Base-by-base conservation (phyloP, 164 flowering plant genomes). In the Vitis rupestris region DNA sequence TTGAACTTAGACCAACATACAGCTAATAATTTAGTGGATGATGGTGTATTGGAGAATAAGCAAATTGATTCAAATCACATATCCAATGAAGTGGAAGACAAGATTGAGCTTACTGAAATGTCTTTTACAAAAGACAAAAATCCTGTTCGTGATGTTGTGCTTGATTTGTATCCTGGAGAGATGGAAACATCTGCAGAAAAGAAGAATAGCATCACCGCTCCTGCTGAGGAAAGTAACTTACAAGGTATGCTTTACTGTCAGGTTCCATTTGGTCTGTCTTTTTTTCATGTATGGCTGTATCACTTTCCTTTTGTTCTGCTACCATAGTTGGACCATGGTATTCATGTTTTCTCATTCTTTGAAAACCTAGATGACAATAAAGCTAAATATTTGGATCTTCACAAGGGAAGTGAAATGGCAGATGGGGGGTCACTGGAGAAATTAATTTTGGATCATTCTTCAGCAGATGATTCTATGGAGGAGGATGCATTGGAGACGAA, bases 11-110 rank as follows among this genome's bases (percentile, higher is more conserved):
- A 90, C 49, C 79, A 86, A 70, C 87, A 90, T 82, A 82, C 93
- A 30, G 94, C 92, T 58, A 97, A 90, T 80, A 97, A 92, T 73
- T 89, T 89, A 10, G 82, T 90, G 92, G 97, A 94, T 55, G 95
- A 91, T 71, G 97, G 89, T 86, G 80, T 81, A 49, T 23, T 80
- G 70, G 97, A 90, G 68, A 82, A 75, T 78, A 90, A 88, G 76
- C 92, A 83, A 61, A 61, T 76, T 56, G 94, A 90, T 65, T 80
- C 86, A 7, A 86, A 79, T 47, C 73, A 68, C 73, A 77, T 59
- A 50, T 73, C 80, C 68, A 80, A 77, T 65, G 90, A 76, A 72
- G 73, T 74, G 66, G 80, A 70, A 37, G 85, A 83, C 27, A 73
- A 14, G 69, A 72, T 12, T 78, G 90, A 83, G 74, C 78, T 74